Percentiles rank a stretch among this genome's conserved stretches.
Evolutionary conservation across 2,329 filamentous ascomycete genomes (phyloP).

Genomic region (Dryadomyces quercus-mongolicae): DNA sequence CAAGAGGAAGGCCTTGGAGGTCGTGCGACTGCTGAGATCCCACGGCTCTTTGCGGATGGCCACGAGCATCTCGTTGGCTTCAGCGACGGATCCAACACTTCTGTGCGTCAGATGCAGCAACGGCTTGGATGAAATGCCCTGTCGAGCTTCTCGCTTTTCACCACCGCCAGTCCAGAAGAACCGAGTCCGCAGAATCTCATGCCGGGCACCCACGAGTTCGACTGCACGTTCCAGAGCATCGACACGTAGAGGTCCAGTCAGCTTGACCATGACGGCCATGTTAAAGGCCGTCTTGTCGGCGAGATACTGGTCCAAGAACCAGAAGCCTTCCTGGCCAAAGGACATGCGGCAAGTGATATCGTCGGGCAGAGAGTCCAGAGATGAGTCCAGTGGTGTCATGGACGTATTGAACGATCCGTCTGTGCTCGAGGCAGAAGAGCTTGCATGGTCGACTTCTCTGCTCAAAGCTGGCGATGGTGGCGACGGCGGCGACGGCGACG

Average conservation of each 20-base stretch:
- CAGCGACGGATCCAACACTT: not conserved
- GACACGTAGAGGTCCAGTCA: constrained; percentile 21
- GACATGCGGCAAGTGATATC: not conserved
- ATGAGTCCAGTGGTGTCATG: not conserved
- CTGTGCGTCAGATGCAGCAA: constrained; percentile 6
- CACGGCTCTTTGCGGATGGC: not conserved
- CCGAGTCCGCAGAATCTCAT: constrained; percentile 22
- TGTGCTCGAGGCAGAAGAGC: too few relatives aligned
- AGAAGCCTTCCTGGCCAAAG: constrained; percentile 19
- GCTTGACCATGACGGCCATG: constrained; percentile 17
- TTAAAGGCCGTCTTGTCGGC: constrained; percentile 28
- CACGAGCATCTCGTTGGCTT: not conserved
- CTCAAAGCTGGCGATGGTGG: too few relatives aligned
- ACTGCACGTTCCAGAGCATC: constrained; percentile 22
- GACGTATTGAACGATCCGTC: not conserved
- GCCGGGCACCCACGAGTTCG: constrained; percentile 15
- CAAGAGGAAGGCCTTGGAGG: not conserved
- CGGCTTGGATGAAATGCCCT: constrained; percentile 7
- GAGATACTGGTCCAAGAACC: constrained; percentile 21
- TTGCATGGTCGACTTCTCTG: not conserved
- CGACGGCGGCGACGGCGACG: too few relatives aligned
- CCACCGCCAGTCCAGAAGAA: constrained; percentile 15
- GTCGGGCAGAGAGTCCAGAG: not conserved
- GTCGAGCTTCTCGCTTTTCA: not conserved
- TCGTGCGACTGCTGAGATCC: not conserved